Evolutionary conservation across 2,329 filamentous ascomycete genomes (phyloP), one percentile per base, ranked within the genome.

Genomic region (Conoideocrella luteorostrata): DNA sequence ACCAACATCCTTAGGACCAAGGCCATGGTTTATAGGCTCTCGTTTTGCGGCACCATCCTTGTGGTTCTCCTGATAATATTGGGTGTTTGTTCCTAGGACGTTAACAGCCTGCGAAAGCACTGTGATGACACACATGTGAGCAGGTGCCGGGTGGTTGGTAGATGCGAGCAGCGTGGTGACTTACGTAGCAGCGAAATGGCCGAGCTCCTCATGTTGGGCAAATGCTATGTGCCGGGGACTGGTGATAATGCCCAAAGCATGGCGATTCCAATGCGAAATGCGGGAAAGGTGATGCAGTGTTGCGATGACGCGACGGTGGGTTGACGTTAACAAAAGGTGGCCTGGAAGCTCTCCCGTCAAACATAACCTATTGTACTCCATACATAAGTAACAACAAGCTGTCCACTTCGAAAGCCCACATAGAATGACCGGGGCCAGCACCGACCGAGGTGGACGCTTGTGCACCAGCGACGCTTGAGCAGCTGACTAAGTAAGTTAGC

Each of bases 61-160:
- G 4, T 60, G 50, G 9, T 53, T 55, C 20, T 62, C 54, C 43
- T 64, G 50, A 45, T 63, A 62, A 37, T 66, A 59, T 48, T 70
- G 66, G 33, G 62, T 60, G 45, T 69, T 63, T 28, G 65, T 65
- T 49, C 56, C 55, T 44, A 65, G 50, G 46, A 66, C 61, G 41
- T 58, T 55, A 41, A 59, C 56, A 37, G 58, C 62, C 69, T 74
- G 70, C 67, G 67, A 63, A 42, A 74, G 70, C 66, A 73, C 70
- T 74, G 52, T 41, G 20, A 48, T 36, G 24, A 21, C n/a, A 23
- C 44, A 46, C 26, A 42, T 37, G 52, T 62, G 44, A 60, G 56
- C 47, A 51, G 47, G 47, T 49, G 34, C 28, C 36, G 37, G 34
- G 32, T 43, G 35, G 38, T 20, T 5, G 21, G 43, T 17, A 22